Evolutionary conservation across 2,329 filamentous ascomycete genomes (phyloP).

Genomic region (Monosporascus cannonballus): DNA sequence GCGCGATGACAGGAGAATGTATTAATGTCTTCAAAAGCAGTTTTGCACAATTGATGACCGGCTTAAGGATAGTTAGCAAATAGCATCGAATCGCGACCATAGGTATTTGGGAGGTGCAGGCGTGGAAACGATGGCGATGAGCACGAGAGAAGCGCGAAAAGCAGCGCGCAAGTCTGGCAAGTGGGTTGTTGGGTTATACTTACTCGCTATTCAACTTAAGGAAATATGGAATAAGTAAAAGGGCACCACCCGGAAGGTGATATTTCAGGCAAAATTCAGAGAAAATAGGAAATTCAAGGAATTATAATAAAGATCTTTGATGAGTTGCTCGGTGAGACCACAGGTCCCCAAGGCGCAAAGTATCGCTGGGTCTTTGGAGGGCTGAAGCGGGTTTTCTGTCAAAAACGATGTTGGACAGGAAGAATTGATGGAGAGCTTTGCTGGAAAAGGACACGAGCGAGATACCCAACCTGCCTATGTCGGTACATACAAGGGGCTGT

Average conservation of each 20-base stretch:
- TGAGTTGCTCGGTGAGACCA: not conserved
- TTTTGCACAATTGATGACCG: not conserved
- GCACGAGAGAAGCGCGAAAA: not conserved
- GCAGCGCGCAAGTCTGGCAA: not conserved
- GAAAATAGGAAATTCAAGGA: not conserved
- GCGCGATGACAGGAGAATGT: not conserved
- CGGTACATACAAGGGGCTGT: slow-evolving; percentile 3
- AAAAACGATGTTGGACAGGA: not conserved
- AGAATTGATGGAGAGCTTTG: not conserved
- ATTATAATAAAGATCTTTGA: not conserved
- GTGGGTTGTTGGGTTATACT: not conserved
- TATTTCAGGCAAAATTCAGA: not conserved
- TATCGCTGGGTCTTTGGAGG: too few species aligned
- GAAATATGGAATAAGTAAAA: not conserved
- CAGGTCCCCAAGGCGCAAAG: too few species aligned
- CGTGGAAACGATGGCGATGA: not conserved
- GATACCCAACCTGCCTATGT: too few species aligned
- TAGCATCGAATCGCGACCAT: not conserved
- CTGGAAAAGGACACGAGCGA: not conserved
- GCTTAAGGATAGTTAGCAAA: not conserved
- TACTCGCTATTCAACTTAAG: not conserved
- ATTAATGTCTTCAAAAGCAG: not conserved
- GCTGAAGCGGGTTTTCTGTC: slow-evolving; percentile 3
- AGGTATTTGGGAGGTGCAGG: not conserved
- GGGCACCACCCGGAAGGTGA: not conserved